These are phyloP conservation scores for Mallotus nudiflorus DNA, from an alignment of 345 rosid species.

Conservation along the genomic window DNA sequence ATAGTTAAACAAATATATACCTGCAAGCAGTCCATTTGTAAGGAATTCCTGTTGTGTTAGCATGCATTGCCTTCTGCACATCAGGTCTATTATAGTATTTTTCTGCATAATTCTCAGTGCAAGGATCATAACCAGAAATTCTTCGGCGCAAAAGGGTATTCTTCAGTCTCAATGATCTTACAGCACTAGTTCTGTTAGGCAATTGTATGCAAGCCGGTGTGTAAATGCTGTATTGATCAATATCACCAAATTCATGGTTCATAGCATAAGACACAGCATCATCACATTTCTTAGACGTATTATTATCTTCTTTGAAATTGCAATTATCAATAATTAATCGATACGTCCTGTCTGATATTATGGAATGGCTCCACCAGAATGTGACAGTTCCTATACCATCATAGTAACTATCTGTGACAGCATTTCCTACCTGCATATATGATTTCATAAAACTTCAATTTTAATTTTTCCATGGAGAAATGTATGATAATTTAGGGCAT, in stretches of 20 bases:
- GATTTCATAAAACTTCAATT: too few relatives aligned
- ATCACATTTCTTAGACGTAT: slow-evolving; percentile 49
- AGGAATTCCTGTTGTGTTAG: slow-evolving; percentile 67
- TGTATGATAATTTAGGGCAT: not conserved
- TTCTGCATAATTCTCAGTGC: slow-evolving; percentile 82
- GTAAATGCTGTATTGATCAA: slow-evolving; percentile 87
- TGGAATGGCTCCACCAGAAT: slow-evolving; percentile 91
- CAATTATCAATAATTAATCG: slow-evolving; percentile 58
- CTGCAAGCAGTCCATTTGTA: slow-evolving; percentile 97
- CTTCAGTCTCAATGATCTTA: slow-evolving; percentile 38
- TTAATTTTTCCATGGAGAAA: too few relatives aligned
- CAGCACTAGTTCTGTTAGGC: slow-evolving; percentile 25
- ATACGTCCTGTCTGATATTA: slow-evolving; percentile 80
- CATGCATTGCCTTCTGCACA: slow-evolving; percentile 88
- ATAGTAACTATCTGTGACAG: slow-evolving; percentile 69
- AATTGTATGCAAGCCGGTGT: slow-evolving; percentile 60
- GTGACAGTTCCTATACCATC: slow-evolving; percentile 79
- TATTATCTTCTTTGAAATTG: slow-evolving; percentile 54
- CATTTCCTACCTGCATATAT: slow-evolving; percentile 71
- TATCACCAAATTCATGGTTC: slow-evolving; percentile 71
- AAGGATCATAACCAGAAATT: slow-evolving; percentile 82
- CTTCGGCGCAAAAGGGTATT: slow-evolving; percentile 57
- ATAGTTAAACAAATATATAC: slow-evolving; percentile 21
- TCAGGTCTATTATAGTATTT: slow-evolving; percentile 68
- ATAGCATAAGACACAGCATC: slow-evolving; percentile 56